Conservation (phyloP, 139 green algal genomes). For the Auxenochlorella protothecoides region DNA sequence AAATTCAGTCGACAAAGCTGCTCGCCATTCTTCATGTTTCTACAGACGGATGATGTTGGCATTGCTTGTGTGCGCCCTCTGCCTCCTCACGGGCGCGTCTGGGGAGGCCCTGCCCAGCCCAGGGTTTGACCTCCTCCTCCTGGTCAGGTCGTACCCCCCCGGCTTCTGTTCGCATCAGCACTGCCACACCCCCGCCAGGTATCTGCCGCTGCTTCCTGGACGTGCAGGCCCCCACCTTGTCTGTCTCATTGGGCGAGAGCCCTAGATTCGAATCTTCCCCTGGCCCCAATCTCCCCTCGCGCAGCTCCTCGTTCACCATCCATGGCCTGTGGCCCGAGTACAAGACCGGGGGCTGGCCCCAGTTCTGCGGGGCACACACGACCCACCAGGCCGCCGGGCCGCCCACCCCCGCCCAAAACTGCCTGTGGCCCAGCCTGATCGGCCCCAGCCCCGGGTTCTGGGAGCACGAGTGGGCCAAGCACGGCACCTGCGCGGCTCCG, state of each 20-base stretch:
- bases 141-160: conserved; percentile 2
- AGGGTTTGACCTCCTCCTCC: conserved; percentile 8
- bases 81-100: not conserved
- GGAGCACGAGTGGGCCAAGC: conserved; percentile 47
- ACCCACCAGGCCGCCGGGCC: not conserved
- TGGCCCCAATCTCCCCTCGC: not conserved
- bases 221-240: no score
- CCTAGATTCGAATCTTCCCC: no score
- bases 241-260: no score
- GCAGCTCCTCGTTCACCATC: conserved; percentile 41
- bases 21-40: conserved; percentile 1
- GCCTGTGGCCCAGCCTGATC: conserved; percentile 12
- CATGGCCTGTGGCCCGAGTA: conserved; percentile 66
- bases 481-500: conserved; percentile 42
- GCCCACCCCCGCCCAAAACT: not conserved
- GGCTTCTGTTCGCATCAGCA: not conserved
- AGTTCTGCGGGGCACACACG: conserved; percentile 17
- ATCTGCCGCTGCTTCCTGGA: no score
- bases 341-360: conserved; percentile 39
- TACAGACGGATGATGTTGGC: not conserved
- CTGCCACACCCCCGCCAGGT: no score
- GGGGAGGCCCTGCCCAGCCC: not conserved
- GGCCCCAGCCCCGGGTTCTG: conserved; percentile 24
- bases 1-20: not conserved
- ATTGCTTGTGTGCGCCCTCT: not conserved